A percentile compares a stretch with the other conserved stretches of the same genome.
Evolutionary conservation across 2,329 filamentous ascomycete genomes (phyloP).

Genomic region (Clarireedia paspali): DNA sequence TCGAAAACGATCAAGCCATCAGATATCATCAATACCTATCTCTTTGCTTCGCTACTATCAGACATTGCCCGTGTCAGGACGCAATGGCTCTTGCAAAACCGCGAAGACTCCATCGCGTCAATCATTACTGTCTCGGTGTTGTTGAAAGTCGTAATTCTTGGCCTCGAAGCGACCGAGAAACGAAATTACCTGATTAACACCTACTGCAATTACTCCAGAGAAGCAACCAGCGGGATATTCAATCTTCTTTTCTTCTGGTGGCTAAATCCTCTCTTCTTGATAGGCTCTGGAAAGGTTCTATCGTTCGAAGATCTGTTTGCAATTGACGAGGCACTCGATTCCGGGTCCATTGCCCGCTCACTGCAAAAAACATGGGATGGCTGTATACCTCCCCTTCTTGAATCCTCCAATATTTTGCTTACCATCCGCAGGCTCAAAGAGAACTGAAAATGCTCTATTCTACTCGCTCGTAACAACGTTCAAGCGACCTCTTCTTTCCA

Average conservation of each 20-base stretch:
- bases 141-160: conserved; percentile 16
- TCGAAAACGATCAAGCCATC: conserved; percentile 5
- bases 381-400: not conserved
- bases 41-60: conserved; percentile 12
- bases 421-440: not conserved
- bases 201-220: conserved; percentile 18
- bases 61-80: conserved; percentile 18
- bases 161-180: conserved; percentile 21
- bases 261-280: conserved; percentile 30
- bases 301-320: conserved; percentile 26
- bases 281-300: conserved; percentile 28
- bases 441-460: not conserved
- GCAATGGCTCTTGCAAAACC: conserved; percentile 10
- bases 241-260: conserved; percentile 31
- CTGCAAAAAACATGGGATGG: conserved; percentile 14
- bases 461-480: not conserved
- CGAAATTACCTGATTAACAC: conserved; percentile 9
- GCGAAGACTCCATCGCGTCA: conserved; percentile 20
- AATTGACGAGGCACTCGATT: conserved; percentile 11
- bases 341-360: conserved; percentile 7
- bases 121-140: conserved; percentile 12
- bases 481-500: not conserved
- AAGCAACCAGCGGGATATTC: conserved; percentile 30
- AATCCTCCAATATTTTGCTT: not conserved
- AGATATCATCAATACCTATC: conserved; percentile 13